Evolutionary conservation across 2,329 filamentous ascomycete species (phyloP), one percentile per base, ranked within the genome.

Genomic region (Tricladium varicosporioides): DNA sequence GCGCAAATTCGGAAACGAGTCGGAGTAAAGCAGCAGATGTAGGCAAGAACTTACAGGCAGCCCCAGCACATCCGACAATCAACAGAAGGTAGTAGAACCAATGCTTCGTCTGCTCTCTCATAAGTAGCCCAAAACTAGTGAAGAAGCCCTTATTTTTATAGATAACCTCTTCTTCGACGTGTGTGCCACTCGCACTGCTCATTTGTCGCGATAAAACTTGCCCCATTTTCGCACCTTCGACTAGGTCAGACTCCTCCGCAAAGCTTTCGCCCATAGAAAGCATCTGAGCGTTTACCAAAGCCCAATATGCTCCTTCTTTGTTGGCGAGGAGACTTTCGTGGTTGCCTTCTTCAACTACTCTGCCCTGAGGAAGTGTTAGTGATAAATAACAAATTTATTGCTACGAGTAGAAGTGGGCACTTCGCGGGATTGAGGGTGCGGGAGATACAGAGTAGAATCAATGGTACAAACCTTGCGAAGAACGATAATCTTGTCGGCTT

Each of bases 391-490:
- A n/a, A 54, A 49, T 11, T 22, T n/a, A n/a, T n/a, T n/a, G n/a
- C n/a, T n/a, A n/a, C n/a, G n/a, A n/a, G n/a, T n/a, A n/a, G n/a
- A n/a, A n/a, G n/a, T n/a, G n/a, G n/a, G n/a, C n/a, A n/a, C n/a
- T n/a, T n/a, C n/a, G n/a, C n/a, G n/a, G n/a, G n/a, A n/a, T n/a
- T n/a, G n/a, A n/a, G n/a, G n/a, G n/a, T n/a, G n/a, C n/a, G n/a
- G n/a, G n/a, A n/a, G n/a, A n/a, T n/a, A n/a, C n/a, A n/a, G n/a
- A n/a, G n/a, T n/a, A n/a, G n/a, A n/a, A n/a, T 89, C 64, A 97
- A 95, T 36, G 1, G 92, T 96, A 0, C 93, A 97, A 1, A 91
- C 91, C 63, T 87, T 82, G 49, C 87, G 80, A 51, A 95, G 72
- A 1, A 95, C 91, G 5, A 92, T 76, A 56, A 95, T 95, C 36